These are phyloP conservation scores for Aspergillus jensenii DNA, from an alignment of 2,329 filamentous ascomycete species.

Conservation along the genomic window DNA sequence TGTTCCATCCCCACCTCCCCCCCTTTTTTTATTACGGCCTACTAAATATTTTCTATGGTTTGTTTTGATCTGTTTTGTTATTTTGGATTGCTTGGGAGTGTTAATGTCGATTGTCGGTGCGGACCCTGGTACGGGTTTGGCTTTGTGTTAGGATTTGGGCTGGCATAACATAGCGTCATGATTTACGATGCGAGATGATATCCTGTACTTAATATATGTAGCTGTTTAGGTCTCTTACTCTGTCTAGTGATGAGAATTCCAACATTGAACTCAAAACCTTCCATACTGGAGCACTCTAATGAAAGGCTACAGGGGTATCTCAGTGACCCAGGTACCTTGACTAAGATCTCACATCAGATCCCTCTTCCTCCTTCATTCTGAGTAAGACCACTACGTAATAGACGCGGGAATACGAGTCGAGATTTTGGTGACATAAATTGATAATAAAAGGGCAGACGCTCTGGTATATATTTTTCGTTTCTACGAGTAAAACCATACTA, in stretches of 20 bases:
- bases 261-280: background rate
- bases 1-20: background rate
- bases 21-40: background rate
- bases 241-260: background rate
- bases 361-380: background rate
- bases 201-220: constrained; percentile 5
- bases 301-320: background rate
- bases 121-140: background rate
- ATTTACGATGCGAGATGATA: background rate
- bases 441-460: too few species aligned
- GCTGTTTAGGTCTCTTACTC: background rate
- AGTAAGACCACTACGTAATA: background rate
- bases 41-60: background rate
- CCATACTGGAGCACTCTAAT: too few species aligned
- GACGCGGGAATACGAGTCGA: background rate
- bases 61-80: background rate
- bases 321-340: background rate
- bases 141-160: background rate
- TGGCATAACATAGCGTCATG: background rate
- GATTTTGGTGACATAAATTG: too few species aligned
- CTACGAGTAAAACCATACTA: too few species aligned
- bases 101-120: background rate
- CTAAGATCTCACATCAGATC: background rate
- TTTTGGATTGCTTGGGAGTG: background rate
- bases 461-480: too few species aligned